Conservation (phyloP, 805 yeast species). For the Candida nonsorbophila region DNA sequence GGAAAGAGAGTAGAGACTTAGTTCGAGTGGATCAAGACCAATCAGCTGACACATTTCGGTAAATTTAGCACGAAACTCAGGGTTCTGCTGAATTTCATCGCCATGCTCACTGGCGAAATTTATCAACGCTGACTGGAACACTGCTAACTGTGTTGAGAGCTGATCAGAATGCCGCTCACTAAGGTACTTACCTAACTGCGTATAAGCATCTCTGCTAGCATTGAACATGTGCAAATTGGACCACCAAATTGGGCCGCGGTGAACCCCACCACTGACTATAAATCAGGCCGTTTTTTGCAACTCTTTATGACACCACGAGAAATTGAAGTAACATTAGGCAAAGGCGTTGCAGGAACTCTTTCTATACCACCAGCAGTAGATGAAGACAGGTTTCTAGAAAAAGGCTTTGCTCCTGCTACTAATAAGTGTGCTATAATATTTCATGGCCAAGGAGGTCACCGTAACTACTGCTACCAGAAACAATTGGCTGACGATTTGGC, state of each 20-base stretch:
- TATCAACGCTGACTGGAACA: conserved; percentile 73
- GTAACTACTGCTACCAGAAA: conserved; percentile 71
- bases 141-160: conserved; percentile 63
- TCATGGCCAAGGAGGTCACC: conserved; percentile 89
- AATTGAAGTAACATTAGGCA: conserved; percentile 26
- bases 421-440: conserved; percentile 53
- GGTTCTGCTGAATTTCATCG: conserved; percentile 57
- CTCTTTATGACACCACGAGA: conserved; percentile 34
- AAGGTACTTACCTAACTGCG: conserved; percentile 46
- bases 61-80: conserved; percentile 65
- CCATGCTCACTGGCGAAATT: conserved; percentile 72
- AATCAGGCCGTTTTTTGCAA: no score
- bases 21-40: conserved; percentile 76
- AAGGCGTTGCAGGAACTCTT: conserved; percentile 32
- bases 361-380: conserved; percentile 32
- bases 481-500: conserved; percentile 58
- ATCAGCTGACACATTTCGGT: conserved; percentile 70
- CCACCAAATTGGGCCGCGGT: not conserved
- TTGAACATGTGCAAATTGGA: not conserved
- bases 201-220: conserved; percentile 30
- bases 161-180: conserved; percentile 53
- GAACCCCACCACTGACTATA: no score
- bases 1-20: conserved; percentile 22
- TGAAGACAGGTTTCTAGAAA: conserved; percentile 15
- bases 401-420: conserved; percentile 33